These are phyloP conservation scores for Crucihimalaya himalaica DNA, from an alignment of 345 rosid species.

Conservation along the genomic window DNA sequence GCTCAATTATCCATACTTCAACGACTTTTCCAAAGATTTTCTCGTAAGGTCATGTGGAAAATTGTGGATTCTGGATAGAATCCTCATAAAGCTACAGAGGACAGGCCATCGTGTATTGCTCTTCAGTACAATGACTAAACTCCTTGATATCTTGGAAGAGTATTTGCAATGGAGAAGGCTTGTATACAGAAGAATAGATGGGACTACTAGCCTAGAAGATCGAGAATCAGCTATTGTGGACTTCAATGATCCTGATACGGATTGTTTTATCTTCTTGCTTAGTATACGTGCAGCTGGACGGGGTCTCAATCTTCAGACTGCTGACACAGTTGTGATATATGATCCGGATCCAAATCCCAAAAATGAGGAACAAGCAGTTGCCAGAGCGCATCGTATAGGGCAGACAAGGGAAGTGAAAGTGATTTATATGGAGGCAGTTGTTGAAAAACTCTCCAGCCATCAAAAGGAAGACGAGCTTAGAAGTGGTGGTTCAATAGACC, in stretches of 20 bases:
- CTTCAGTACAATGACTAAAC: constrained; percentile 99
- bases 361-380: constrained; percentile 99
- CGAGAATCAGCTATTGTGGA: constrained; percentile 99
- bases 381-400: constrained; percentile 99
- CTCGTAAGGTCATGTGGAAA: constrained; percentile 96
- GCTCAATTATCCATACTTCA: constrained; percentile 92
- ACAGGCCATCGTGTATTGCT: constrained; percentile 97
- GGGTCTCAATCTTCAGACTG: constrained; percentile 99
- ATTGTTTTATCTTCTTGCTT: constrained; percentile 93
- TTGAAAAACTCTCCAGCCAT: constrained; percentile 83
- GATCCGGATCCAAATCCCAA: constrained; percentile 99
- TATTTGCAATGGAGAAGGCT: constrained; percentile 94
- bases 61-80: constrained; percentile 91
- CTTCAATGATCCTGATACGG: constrained; percentile 81
- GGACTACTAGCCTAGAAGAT: constrained; percentile 98
- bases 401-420: constrained; percentile 97
- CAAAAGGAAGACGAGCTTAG: constrained; percentile 93
- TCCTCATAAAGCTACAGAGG: constrained; percentile 90
- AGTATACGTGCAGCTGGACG: constrained; percentile 99
- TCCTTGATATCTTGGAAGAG: constrained; percentile 97
- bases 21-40: constrained; percentile 86
- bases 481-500: constrained; percentile 80
- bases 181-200: constrained; percentile 94
- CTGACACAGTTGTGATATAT: constrained; percentile 96
- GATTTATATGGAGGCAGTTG: constrained; percentile 99